Percentiles rank a stretch among this genome's conserved stretches.
phyloP scores from a whole-genome alignment of 202 grass and related monocot species.

The Dendrocalamus latiflorus region DNA sequence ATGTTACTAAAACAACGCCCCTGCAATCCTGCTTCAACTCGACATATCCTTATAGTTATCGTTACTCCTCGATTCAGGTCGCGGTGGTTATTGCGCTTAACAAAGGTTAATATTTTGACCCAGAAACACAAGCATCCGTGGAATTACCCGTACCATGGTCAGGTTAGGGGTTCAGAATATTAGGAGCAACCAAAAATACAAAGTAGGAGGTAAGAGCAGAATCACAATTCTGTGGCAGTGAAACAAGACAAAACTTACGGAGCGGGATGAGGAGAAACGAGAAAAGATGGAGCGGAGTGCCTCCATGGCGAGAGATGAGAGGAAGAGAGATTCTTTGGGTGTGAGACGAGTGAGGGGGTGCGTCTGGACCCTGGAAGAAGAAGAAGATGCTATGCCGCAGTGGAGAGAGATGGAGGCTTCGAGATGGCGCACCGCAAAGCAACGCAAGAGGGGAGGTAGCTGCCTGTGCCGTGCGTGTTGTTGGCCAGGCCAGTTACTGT shows the following conservation, averaged over 20 bases:
- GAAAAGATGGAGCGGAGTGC: conserved; percentile 49
- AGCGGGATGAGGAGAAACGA: conserved; percentile 31
- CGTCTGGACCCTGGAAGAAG: not conserved
- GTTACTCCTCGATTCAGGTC: not conserved
- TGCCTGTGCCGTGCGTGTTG: too few relatives aligned
- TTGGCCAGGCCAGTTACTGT: too few relatives aligned
- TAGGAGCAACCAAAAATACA: too few relatives aligned
- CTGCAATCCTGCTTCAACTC: not conserved
- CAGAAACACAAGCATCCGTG: not conserved
- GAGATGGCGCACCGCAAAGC: not conserved
- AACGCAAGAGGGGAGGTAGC: too few relatives aligned
- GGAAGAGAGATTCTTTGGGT: not conserved
- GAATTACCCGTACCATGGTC: not conserved
- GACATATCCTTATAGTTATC: not conserved
- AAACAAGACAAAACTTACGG: conserved; percentile 17
- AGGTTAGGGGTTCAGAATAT: not conserved
- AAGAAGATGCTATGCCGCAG: not conserved
- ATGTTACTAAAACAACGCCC: not conserved
- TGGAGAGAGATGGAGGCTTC: not conserved
- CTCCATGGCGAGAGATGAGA: conserved; percentile 36
- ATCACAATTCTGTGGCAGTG: not conserved
- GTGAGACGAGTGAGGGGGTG: not conserved
- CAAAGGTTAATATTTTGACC: too few relatives aligned
- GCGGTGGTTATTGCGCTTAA: not conserved
- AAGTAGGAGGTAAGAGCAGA: not conserved